Evolutionary conservation across 768 basidiomycete genomes (phyloP).

Genomic region (Peribolospora baueri): DNA sequence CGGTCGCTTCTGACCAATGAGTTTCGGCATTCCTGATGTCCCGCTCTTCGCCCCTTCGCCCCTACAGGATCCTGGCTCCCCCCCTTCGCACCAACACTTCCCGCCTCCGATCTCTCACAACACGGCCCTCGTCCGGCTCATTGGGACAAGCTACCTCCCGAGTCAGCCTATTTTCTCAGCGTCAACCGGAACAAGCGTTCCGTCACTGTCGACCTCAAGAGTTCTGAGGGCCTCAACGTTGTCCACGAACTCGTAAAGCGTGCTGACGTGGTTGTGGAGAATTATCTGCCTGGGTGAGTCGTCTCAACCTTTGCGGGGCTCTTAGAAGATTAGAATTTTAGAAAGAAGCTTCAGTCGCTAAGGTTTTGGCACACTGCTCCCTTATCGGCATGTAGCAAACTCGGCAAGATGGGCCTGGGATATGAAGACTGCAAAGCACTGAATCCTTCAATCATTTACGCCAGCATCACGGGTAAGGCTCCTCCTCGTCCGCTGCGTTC

Average conservation of each 20-base stretch:
- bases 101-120: not conserved
- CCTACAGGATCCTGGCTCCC: slow-evolving; percentile 13
- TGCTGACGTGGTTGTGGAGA: slow-evolving; percentile 45
- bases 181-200: slow-evolving; percentile 75
- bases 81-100: slow-evolving; percentile 9
- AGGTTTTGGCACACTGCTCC: slow-evolving; percentile 10
- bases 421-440: slow-evolving; percentile 55
- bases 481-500: not conserved
- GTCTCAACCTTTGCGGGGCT: too few species aligned
- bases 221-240: slow-evolving; percentile 47
- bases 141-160: slow-evolving; percentile 39
- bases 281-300: slow-evolving; percentile 6
- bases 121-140: not conserved
- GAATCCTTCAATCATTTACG: slow-evolving; percentile 61
- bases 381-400: slow-evolving; percentile 31
- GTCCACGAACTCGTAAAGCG: slow-evolving; percentile 41
- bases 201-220: slow-evolving; percentile 70
- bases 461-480: slow-evolving; percentile 55
- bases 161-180: slow-evolving; percentile 78
- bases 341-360: too few species aligned
- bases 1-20: too few species aligned
- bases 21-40: too few species aligned
- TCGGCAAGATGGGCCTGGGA: slow-evolving; percentile 59
- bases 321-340: too few species aligned
- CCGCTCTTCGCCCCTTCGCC: not conserved